Conservation (phyloP, 2,329 filamentous ascomycete genomes). For the Penicillium concentricum region DNA sequence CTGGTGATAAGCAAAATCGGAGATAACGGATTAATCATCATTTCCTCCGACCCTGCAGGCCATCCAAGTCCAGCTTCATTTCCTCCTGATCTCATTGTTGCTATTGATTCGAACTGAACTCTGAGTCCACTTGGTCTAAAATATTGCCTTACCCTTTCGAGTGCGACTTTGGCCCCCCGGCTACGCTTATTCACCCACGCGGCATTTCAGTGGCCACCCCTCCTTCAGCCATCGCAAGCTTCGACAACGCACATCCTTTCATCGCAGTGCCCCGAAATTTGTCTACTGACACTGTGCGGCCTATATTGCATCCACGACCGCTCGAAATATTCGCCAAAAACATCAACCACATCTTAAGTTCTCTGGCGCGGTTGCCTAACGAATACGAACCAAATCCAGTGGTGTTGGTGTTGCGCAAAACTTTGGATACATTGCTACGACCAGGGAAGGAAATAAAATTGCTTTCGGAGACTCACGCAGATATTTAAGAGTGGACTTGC, state of each 20-base stretch:
- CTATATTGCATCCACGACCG: neutral
- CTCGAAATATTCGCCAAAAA: neutral
- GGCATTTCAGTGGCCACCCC: neutral
- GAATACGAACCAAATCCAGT: neutral
- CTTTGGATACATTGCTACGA: neutral
- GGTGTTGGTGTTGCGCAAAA: neutral
- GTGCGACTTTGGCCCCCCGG: neutral
- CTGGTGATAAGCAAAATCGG: conserved; percentile 6
- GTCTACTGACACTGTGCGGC: neutral
- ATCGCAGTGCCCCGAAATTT: neutral
- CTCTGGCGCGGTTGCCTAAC: neutral
- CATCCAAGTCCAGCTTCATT: neutral
- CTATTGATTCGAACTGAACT: neutral
- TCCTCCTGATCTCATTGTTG: neutral
- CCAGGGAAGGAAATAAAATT: neutral
- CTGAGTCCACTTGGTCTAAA: no score
- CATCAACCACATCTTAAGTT: neutral
- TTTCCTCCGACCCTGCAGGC: neutral
- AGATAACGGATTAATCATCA: conserved; percentile 14
- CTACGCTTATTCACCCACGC: neutral
- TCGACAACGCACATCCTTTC: neutral
- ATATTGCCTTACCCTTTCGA: neutral
- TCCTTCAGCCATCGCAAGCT: conserved; percentile 4
- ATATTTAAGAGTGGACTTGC: neutral
- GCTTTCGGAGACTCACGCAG: neutral